A percentile compares a stretch with the other conserved stretches of the same genome.
These are phyloP conservation scores for Colletotrichum neosansevieriae DNA, from an alignment of 2,329 filamentous ascomycete genomes.

Conservation along the genomic window DNA sequence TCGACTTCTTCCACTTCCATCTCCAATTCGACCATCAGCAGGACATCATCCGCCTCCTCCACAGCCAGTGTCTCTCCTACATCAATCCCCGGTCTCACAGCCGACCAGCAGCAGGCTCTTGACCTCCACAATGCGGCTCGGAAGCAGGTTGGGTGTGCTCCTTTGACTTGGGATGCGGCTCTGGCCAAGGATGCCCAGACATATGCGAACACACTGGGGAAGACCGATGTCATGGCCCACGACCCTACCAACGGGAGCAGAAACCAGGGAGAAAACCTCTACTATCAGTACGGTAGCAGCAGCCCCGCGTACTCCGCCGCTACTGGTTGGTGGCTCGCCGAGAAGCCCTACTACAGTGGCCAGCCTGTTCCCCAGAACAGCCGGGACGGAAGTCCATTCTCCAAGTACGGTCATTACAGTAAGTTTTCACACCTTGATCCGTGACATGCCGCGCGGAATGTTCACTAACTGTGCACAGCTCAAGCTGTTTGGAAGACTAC, in stretches of 20 bases:
- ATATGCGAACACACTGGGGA: constrained; percentile 5
- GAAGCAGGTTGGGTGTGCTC: neutral
- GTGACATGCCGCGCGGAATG: rapidly evolving
- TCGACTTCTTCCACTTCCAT: neutral
- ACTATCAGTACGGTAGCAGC: constrained; percentile 14
- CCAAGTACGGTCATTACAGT: constrained; percentile 46
- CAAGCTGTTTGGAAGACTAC: constrained; percentile 48
- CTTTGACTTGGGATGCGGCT: constrained; percentile 5
- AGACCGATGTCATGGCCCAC: neutral
- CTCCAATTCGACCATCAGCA: neutral
- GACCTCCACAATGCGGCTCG: constrained; percentile 22
- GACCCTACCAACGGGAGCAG: neutral
- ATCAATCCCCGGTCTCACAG: neutral
- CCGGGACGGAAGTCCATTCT: neutral
- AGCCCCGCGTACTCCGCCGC: constrained; percentile 1
- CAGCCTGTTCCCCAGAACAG: constrained; percentile 1
- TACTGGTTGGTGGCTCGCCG: constrained; percentile 18
- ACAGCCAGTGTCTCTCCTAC: neutral
- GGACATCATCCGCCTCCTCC: neutral
- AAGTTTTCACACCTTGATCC: neutral
- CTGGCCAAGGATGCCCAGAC: constrained; percentile 12
- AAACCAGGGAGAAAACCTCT: constrained; percentile 23
- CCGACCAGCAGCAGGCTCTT: constrained; percentile 20
- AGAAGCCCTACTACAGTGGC: constrained; percentile 9
- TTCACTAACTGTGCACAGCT: constrained; percentile 12